Conservation (phyloP, 345 rosid species). For the Toxicodendron radicans region DNA sequence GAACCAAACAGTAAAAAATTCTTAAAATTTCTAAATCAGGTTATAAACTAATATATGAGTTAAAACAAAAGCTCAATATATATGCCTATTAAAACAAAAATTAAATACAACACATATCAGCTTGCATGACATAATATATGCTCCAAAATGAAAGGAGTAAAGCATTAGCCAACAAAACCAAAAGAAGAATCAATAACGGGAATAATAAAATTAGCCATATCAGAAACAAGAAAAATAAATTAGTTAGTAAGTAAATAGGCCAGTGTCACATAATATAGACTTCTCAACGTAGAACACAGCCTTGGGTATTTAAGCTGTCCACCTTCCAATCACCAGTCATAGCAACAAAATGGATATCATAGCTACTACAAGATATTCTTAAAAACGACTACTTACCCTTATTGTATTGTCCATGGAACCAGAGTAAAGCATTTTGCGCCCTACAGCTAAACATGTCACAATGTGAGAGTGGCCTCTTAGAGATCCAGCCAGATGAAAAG, state of each 20-base stretch:
- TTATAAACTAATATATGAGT: neutral
- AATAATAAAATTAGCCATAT: no score
- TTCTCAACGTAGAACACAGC: neutral
- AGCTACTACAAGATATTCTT: neutral
- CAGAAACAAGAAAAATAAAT: neutral
- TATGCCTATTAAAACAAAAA: neutral
- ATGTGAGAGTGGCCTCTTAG: slow-evolving; percentile 5
- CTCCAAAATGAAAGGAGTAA: neutral
- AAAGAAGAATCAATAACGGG: neutral
- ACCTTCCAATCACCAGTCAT: neutral
- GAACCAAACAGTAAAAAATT: neutral
- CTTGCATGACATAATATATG: neutral
- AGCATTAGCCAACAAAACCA: neutral
- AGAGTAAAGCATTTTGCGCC: slow-evolving; percentile 15
- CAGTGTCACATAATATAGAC: neutral
- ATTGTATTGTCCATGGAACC: slow-evolving; percentile 15
- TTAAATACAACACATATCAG: neutral
- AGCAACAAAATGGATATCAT: neutral
- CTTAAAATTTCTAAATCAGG: neutral
- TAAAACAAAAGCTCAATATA: no score
- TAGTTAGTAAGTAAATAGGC: neutral
- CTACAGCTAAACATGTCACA: slow-evolving; percentile 12
- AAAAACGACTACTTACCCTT: neutral
- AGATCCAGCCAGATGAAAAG: slow-evolving; percentile 8
- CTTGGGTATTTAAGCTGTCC: neutral